phyloP scores from a whole-genome alignment of 1,284 basidiomycete species.

The Xerocomus amazonicus region DNA sequence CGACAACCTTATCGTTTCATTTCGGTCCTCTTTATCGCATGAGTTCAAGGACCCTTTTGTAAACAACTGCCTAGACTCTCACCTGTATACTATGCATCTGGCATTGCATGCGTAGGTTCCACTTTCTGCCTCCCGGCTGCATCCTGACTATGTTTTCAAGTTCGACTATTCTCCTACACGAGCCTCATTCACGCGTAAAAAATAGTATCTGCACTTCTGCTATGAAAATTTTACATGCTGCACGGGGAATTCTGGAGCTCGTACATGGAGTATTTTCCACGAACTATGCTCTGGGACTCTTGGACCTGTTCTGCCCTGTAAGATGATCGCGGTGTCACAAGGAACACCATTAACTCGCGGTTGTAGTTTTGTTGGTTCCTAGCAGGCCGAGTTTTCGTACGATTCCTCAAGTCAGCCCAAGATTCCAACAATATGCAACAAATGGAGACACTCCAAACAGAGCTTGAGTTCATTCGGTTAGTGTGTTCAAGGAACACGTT shows the following conservation, averaged over 20 bases:
- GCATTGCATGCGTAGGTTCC: slow-evolving; percentile 59
- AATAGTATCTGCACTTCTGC: slow-evolving; percentile 60
- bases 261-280: slow-evolving; percentile 64
- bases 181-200: slow-evolving; percentile 63
- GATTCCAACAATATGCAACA: slow-evolving; percentile 52
- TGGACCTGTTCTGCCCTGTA: slow-evolving; percentile 8
- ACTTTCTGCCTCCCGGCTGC: too few species aligned
- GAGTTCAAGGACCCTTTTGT: slow-evolving; percentile 54
- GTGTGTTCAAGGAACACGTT: slow-evolving; percentile 33
- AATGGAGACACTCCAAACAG: slow-evolving; percentile 50
- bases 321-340: background rate
- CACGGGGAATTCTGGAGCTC: slow-evolving; percentile 63
- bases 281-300: slow-evolving; percentile 44
- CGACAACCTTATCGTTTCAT: slow-evolving; percentile 54
- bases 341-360: background rate
- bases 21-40: slow-evolving; percentile 56
- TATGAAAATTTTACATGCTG: slow-evolving; percentile 59
- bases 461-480: slow-evolving; percentile 64
- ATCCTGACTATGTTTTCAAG: slow-evolving; percentile 34
- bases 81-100: slow-evolving; percentile 61
- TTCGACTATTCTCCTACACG: slow-evolving; percentile 62
- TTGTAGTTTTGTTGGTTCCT: slow-evolving; percentile 68
- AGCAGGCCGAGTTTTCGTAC: slow-evolving; percentile 58
- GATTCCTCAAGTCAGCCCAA: slow-evolving; percentile 58
- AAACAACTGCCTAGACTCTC: slow-evolving; percentile 57